Percentiles rank a stretch among this genome's conserved stretches.
Conservation (phyloP, 371 early-diverging fungal species). For the Syncephalastrum sp. region DNA sequence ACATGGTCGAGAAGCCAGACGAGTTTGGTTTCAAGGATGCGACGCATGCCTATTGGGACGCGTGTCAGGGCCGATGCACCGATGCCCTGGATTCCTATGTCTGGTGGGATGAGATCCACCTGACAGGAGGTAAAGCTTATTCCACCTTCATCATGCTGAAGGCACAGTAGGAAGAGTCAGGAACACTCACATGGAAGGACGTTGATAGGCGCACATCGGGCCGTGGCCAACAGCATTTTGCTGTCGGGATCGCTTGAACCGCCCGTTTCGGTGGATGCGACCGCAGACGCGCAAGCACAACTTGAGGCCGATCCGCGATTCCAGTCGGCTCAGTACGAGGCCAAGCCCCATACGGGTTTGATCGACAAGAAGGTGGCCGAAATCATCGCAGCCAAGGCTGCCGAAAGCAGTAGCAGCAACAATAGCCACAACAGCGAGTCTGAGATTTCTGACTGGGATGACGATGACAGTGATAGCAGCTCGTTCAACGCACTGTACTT, state of each 20-base stretch:
- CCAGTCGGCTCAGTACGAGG: slow-evolving; percentile 28
- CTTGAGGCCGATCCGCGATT: slow-evolving; percentile 12
- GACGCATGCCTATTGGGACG: slow-evolving; percentile 37
- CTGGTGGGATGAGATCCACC: slow-evolving; percentile 49
- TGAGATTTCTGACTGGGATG: slow-evolving; percentile 7
- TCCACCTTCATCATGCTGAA: neutral
- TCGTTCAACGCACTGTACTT: slow-evolving; percentile 19
- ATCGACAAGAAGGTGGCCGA: slow-evolving; percentile 25
- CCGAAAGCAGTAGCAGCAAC: slow-evolving; percentile 1
- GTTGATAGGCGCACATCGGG: slow-evolving; percentile 28
- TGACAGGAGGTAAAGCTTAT: slow-evolving; percentile 37
- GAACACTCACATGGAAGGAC: neutral
- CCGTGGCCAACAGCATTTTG: slow-evolving; percentile 42
- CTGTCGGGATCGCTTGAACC: slow-evolving; percentile 32
- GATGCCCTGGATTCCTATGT: slow-evolving; percentile 36
- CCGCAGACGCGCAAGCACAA: slow-evolving; percentile 12
- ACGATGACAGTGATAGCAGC: neutral
- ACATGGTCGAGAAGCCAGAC: slow-evolving; percentile 28
- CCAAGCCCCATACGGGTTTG: slow-evolving; percentile 25
- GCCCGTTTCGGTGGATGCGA: slow-evolving; percentile 14
- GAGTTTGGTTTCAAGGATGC: slow-evolving; percentile 38
- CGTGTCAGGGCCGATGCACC: slow-evolving; percentile 39
- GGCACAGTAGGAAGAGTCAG: neutral
- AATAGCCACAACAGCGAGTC: neutral
- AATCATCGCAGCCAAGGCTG: slow-evolving; percentile 21